Percentiles rank a stretch among this genome's conserved stretches.
phyloP scores from a whole-genome alignment of 2,329 filamentous ascomycete species.

The Truncatella angustata region DNA sequence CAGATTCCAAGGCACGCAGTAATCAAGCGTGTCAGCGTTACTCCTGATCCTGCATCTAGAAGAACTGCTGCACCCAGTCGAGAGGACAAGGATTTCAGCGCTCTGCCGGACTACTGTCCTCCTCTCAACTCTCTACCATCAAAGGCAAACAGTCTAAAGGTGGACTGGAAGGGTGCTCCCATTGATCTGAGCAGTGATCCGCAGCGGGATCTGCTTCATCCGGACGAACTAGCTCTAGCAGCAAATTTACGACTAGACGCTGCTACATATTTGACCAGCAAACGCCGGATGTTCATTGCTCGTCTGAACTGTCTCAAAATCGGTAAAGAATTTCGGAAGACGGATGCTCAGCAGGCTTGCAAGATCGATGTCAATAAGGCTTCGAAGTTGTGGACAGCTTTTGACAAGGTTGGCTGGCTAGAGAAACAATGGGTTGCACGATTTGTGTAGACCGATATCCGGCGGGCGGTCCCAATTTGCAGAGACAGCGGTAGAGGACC shows the following conservation, averaged over 20 bases:
- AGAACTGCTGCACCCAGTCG: conserved; percentile 63
- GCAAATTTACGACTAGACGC: conserved; percentile 79
- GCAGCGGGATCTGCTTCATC: conserved; percentile 68
- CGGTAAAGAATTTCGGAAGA: conserved; percentile 88
- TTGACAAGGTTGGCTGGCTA: conserved; percentile 84
- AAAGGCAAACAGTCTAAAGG: conserved; percentile 71
- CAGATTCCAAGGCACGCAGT: conserved; percentile 25
- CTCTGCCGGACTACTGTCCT: conserved; percentile 71
- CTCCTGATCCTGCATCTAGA: conserved; percentile 47
- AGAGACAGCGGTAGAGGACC: not conserved
- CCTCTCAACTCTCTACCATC: conserved; percentile 63
- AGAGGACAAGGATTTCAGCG: conserved; percentile 78
- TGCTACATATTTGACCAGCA: conserved; percentile 87
- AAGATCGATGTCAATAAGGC: conserved; percentile 99
- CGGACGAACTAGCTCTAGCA: conserved; percentile 74
- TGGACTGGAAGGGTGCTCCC: conserved; percentile 81
- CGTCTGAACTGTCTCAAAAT: conserved; percentile 66
- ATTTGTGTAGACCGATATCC: conserved; percentile 32
- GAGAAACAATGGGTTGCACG: conserved; percentile 45
- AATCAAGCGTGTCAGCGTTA: conserved; percentile 36
- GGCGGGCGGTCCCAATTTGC: too few relatives aligned
- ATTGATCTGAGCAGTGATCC: conserved; percentile 75
- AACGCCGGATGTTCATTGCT: conserved; percentile 83
- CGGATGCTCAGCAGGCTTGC: conserved; percentile 92
- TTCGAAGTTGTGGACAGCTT: conserved; percentile 87